Conservation (phyloP, 805 yeast genomes). For the Myxozyma kluyveri region DNA sequence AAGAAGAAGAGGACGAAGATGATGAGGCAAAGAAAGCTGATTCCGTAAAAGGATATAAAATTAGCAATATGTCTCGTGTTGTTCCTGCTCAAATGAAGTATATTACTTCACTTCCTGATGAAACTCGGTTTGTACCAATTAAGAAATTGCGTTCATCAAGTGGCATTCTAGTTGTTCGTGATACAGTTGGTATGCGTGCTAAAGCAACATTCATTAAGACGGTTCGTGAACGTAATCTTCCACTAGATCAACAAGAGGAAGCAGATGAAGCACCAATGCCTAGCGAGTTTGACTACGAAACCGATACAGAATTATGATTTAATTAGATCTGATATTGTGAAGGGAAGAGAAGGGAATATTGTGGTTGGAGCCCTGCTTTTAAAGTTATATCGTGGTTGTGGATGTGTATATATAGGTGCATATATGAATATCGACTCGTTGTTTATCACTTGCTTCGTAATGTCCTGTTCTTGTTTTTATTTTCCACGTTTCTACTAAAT, state of each 20-base stretch:
- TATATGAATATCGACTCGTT: background rate
- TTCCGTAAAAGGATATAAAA: slow-evolving; percentile 54
- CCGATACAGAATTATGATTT: slow-evolving; percentile 32
- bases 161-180: slow-evolving; percentile 72
- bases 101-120: slow-evolving; percentile 71
- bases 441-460: background rate
- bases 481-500: background rate
- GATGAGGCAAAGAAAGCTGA: slow-evolving; percentile 33
- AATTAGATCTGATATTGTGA: background rate
- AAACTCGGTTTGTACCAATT: slow-evolving; percentile 77
- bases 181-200: slow-evolving; percentile 37
- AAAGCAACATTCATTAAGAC: slow-evolving; percentile 61
- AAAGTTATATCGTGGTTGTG: background rate
- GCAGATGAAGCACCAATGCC: slow-evolving; percentile 52
- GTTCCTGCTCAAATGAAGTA: slow-evolving; percentile 84
- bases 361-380: too few relatives aligned
- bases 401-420: background rate
- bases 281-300: slow-evolving; percentile 41
- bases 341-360: too few relatives aligned
- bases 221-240: slow-evolving; percentile 83
- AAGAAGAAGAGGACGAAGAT: slow-evolving; percentile 42
- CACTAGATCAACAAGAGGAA: slow-evolving; percentile 60
- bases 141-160: slow-evolving; percentile 51
- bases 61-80: slow-evolving; percentile 81
- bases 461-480: background rate